Base-by-base conservation (phyloP, 2,329 filamentous ascomycete genomes). In the Alternaria tenuissima region DNA sequence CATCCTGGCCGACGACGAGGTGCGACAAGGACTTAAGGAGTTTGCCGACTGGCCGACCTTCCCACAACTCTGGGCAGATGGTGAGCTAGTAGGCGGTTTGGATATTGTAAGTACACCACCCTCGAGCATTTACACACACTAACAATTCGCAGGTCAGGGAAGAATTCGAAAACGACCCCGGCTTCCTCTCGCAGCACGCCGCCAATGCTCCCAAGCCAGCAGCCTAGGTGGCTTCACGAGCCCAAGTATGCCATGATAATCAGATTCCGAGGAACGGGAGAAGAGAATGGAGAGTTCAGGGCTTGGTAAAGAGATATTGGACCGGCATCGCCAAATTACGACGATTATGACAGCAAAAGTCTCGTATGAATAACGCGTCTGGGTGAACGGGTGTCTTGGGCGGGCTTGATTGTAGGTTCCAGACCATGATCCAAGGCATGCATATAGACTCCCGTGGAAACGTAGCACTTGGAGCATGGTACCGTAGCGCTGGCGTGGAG, bases 21-120 rank as follows among this genome's bases (percentile, higher is more conserved):
- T 99, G 48, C 87, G 95, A 62, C 94, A 98, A 81, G 95, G 95
- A 0, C 82, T 99, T 74, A 99, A 99, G 85, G 92, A 95, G 81
- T 98, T 89, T 78, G 93, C 93, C n/a, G 95, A 98, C 64, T 99
- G 95, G 95, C 95, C 95, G 9, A 99, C 95, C 0, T 99, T 93
- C 80, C 95, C 95, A 20, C 95, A 99, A 80, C 82, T 99, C 64
- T 99, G 94, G 89, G 88, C 96, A 12, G 87, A 90, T 61, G 94
- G 95, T 14, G 93, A 97, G 78, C 83, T 99, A 51, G 90, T 98
- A 22, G 95, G 95, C 59, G 95, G 95, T 1, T 81, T 99, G 70
- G 95, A 99, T 79, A 99, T 99, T 81, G 94, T 97, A 83, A 85
- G 93, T 85, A 38, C 48, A 32, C 49, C 12, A 20, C 22, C 11